Evolutionary conservation across 2,329 filamentous ascomycete species (phyloP), one percentile per base, ranked within the genome.

Genomic region (Hypoxylon sp.): DNA sequence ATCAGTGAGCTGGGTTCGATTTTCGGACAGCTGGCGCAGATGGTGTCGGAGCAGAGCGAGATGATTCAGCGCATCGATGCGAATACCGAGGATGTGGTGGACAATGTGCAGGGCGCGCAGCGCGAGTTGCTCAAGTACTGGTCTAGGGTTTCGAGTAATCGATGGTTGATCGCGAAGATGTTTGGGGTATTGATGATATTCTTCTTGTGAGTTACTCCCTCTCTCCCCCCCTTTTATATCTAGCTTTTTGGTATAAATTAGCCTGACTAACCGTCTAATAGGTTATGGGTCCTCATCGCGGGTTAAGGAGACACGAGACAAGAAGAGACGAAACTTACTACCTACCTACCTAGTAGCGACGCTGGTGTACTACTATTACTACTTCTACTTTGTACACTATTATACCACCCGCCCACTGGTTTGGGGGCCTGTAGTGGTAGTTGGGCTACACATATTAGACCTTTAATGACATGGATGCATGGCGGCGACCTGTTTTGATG

Each of bases 1-100:
- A 99, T 99, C 74, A 90, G 89, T 70, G 96, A 99, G 79, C 85
- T 99, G 0, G 96, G 96, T 86, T 91, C 72, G 13, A 98, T 98
- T 69, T 98, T 98, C 79, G 93, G 94, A 8, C 95, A 99, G 80
- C 84, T 99, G 54, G 95, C 96, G 37, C 91, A 93, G 73, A 98
- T 99, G 96, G 96, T 99, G 31, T 94, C 92, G 61, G 95, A 99
- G 80, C 96, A 99, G 82, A 94, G 93, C 69, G 96, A 79, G 81
- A 97, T 97, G 92, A 97, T 99, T 72, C 94, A 98, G 81, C 87
- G 95, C 54, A 98, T 98, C 77, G 95, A 98, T 76, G 95, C 95
- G 72, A 98, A 98, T 80, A 98, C 95, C 1, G 96, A 99, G 77
- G 94, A 98, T 75, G 94, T 99, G 5, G 95, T 99, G 60, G 95